Conservation (phyloP, 2,329 filamentous ascomycete species). For the Plectosphaerella sp. region DNA sequence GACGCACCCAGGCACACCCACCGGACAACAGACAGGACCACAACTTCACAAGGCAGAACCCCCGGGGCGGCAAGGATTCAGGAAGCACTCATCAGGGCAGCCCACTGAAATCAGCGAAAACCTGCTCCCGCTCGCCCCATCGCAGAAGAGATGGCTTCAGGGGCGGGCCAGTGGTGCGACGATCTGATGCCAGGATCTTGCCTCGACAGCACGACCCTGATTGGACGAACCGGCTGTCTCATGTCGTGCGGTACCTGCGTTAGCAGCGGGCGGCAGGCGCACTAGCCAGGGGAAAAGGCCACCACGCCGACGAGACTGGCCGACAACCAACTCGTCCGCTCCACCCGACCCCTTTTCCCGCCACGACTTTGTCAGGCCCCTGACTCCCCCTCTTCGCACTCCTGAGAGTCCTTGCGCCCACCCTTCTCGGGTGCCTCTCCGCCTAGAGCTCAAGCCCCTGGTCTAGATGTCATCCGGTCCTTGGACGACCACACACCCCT, state of each 20-base stretch:
- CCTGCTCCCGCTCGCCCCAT: background rate
- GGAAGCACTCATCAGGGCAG: too few species aligned
- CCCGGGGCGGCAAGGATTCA: too few species aligned
- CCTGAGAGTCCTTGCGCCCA: background rate
- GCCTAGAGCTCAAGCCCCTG: background rate
- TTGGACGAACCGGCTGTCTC: slow-evolving; percentile 11
- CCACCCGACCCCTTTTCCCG: background rate
- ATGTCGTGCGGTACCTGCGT: slow-evolving; percentile 13
- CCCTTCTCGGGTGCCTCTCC: too few species aligned
- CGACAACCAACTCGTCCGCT: background rate
- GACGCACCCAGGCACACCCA: background rate
- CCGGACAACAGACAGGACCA: background rate
- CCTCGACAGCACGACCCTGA: background rate
- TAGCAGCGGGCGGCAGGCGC: slow-evolving; percentile 7
- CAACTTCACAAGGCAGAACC: too few species aligned
- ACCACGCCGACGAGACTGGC: too few species aligned
- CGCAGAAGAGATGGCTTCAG: slow-evolving; percentile 2
- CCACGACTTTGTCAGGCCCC: background rate
- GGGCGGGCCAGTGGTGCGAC: slow-evolving; percentile 5
- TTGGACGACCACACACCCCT: background rate
- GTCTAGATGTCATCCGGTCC: background rate
- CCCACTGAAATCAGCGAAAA: background rate
- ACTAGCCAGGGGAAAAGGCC: too few species aligned
- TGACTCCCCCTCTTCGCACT: background rate
- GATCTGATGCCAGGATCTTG: slow-evolving; percentile 3